phyloP scores from a whole-genome alignment of 2,329 filamentous ascomycete species.

The Zymoseptoria pseudotritici region DNA sequence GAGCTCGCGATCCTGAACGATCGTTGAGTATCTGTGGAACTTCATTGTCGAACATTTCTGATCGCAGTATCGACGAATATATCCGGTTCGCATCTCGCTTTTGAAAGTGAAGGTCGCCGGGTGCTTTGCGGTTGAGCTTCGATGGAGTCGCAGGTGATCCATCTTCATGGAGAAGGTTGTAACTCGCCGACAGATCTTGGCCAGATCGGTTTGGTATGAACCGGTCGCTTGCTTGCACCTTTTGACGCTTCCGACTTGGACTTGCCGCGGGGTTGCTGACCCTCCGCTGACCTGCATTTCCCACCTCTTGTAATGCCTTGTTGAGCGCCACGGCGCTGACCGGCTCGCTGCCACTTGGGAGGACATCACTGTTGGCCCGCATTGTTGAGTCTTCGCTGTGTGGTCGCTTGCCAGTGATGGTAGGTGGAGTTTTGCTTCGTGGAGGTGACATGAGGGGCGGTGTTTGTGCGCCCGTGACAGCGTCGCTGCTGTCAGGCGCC shows the following conservation, averaged over 20 bases:
- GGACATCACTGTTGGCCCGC: constrained; percentile 5
- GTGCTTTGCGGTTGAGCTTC: constrained; percentile 77
- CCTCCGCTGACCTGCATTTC: constrained; percentile 50
- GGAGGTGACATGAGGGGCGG: constrained; percentile 48
- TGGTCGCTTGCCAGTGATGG: constrained; percentile 42
- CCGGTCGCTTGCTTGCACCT: constrained; percentile 55
- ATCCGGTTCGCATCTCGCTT: constrained; percentile 92
- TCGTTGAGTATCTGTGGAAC: constrained; percentile 69
- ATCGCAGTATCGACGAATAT: constrained; percentile 78
- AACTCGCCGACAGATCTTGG: constrained; percentile 88
- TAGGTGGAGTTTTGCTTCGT: constrained; percentile 54
- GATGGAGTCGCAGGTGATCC: constrained; percentile 88
- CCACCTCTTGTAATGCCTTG: constrained; percentile 55
- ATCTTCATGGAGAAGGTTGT: constrained; percentile 84
- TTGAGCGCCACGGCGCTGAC: constrained; percentile 53
- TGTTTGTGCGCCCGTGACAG: constrained; percentile 29
- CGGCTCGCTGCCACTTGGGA: constrained; percentile 42
- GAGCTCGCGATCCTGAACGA: constrained; percentile 48
- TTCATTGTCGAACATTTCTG: constrained; percentile 85
- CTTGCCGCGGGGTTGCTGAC: constrained; percentile 56
- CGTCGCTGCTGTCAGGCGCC: not conserved
- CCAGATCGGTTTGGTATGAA: constrained; percentile 94
- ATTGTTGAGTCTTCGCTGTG: constrained; percentile 24
- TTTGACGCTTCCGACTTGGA: constrained; percentile 61
- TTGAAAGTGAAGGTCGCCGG: constrained; percentile 90